Base-by-base conservation (phyloP, 306 rosid species). In the Fragaria nilgerrensis region DNA sequence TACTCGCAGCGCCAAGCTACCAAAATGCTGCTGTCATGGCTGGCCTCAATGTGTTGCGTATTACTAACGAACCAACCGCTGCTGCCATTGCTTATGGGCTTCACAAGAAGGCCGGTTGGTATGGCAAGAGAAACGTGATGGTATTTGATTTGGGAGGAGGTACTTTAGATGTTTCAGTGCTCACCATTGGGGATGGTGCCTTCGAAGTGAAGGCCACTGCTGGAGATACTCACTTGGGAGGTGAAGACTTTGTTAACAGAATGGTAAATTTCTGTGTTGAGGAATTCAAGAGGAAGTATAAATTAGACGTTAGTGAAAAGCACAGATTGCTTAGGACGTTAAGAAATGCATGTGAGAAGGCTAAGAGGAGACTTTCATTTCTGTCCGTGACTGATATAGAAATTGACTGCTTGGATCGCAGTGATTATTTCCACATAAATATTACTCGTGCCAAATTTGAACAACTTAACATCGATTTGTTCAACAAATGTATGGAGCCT, bases 211-310 rank as follows among this genome's bases (percentile, higher is more conserved):
- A 34, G 17, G 22, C 43, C 0, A 83, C 83, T 39, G 82, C 78
- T 39, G 88, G 88, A n/a, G 73, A 76, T 62, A 75, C 79, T 20
- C 86, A 79, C 45, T 80, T 85, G 0, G 82, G 84, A 2, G 84
- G 84, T 2, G 86, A 80, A 20, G 37, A 36, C 5, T 36, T 36
- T 36, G 37, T 2, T 36, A 36, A 3, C 37, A 36, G 0, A 36
- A 1, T 36, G 37, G 37, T 36, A 4, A 36, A 36, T 36, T 81
- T 82, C 58, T 56, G 78, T 29, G 79, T 66, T 0, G 1, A 77
- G 3, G 72, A 77, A 61, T 74, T 86, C 7, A 74, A 49, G 13
- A 80, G 65, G 68, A 71, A 78, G 34, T 47, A 71, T 8, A 59
- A 34, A 2, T 1, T 39, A 29, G 86, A 86, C 17, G 55, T 86